Conservation (phyloP, 176 grass and related monocot genomes). For the Lolium perenne region DNA sequence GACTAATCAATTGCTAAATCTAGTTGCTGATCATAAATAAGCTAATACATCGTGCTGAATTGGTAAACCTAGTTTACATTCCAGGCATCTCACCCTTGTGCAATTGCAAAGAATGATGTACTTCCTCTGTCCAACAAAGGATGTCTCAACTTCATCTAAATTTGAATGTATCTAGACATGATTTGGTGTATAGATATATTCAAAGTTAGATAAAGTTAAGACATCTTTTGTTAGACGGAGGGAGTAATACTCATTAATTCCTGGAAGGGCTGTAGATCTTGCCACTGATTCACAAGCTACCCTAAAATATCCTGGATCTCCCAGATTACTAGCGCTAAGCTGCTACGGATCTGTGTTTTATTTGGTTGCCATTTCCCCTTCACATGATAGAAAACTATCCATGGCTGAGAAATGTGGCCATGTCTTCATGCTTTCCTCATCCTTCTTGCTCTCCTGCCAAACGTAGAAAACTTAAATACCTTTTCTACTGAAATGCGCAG, state of each 20-base stretch:
- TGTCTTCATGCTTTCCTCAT: constrained; percentile 64
- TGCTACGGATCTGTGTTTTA: constrained; percentile 38
- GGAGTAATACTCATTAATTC: not conserved
- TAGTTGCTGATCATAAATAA: constrained; percentile 31
- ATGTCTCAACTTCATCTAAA: no score
- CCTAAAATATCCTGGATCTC: not conserved
- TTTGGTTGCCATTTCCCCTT: constrained; percentile 67
- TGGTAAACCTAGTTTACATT: not conserved
- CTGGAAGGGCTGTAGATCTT: constrained; percentile 12
- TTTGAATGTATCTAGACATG: no score
- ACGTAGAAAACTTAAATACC: not conserved
- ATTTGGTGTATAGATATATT: no score
- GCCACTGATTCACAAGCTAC: not conserved
- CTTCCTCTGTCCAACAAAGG: no score
- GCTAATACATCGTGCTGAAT: constrained; percentile 1
- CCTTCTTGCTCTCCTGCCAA: constrained; percentile 76
- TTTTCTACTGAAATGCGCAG: not conserved
- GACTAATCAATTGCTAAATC: constrained; percentile 40
- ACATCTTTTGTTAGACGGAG: no score
- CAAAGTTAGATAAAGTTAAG: no score
- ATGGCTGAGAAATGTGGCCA: constrained; percentile 80
- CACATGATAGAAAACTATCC: constrained; percentile 65
- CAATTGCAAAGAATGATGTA: not conserved
- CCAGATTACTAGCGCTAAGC: constrained; percentile 23
- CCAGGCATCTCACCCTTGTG: constrained; percentile 21